A percentile compares a stretch with the other conserved stretches of the same genome.
Conservation (phyloP, 306 rosid species). For the Lathyrus tuberosus region DNA sequence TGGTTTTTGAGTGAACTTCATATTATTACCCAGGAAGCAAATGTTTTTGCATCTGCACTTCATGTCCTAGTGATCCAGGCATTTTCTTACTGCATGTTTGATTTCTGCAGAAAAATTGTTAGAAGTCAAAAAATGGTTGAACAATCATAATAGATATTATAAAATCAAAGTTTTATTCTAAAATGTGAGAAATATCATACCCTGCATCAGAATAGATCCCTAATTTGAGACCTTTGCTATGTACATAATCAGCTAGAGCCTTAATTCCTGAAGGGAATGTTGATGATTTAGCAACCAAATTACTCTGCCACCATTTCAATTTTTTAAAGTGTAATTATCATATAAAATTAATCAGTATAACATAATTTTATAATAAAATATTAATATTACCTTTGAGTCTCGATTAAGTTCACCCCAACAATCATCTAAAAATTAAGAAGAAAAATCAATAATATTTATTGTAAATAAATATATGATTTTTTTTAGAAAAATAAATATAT, state of each 20-base stretch:
- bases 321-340: slow-evolving; percentile 6
- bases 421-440: slow-evolving; percentile 55
- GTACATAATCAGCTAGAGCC: slow-evolving; percentile 79
- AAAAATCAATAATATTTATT: background rate
- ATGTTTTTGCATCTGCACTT: slow-evolving; percentile 76
- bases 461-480: background rate
- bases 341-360: background rate
- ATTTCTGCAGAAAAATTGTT: slow-evolving; percentile 41
- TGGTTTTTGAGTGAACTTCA: slow-evolving; percentile 17
- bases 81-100: slow-evolving; percentile 68
- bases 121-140: slow-evolving; percentile 31
- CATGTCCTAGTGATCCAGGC: slow-evolving; percentile 82
- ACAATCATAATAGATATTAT: background rate
- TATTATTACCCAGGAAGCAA: slow-evolving; percentile 75
- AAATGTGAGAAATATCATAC: slow-evolving; percentile 51
- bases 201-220: slow-evolving; percentile 90
- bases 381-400: slow-evolving; percentile 55
- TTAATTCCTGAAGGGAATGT: slow-evolving; percentile 79
- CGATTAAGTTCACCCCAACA: slow-evolving; percentile 81
- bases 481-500: background rate
- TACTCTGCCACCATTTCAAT: slow-evolving; percentile 50
- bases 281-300: slow-evolving; percentile 64
- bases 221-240: slow-evolving; percentile 66
- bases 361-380: background rate
- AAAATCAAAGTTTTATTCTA: background rate